Base-by-base conservation (phyloP, 257 asterid species). In the Przewalskia tangutica region DNA sequence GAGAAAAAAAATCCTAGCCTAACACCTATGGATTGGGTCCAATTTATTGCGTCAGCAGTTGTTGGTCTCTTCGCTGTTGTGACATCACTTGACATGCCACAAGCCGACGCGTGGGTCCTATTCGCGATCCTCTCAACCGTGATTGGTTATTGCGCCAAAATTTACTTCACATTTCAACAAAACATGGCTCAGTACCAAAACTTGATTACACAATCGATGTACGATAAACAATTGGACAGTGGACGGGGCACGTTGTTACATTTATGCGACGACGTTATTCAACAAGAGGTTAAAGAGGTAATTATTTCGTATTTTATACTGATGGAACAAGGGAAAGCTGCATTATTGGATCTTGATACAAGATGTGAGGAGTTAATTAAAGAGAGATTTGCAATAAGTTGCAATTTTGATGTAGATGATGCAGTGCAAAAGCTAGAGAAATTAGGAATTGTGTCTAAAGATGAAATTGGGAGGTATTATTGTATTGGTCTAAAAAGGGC, bases 1-100 rank as follows among this genome's bases (percentile, higher is more conserved):
- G 99, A 95, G 95, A 95, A 95, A 82, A 94, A 91, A 76, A 95
- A 89, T 82, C 99, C 99, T 55, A 88, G 98, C 84, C 89, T 95
- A 85, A 95, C 98, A 62, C 98, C 97, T 12, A 94, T 95, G 99
- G 99, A 95, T 85, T 92, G 95, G 99, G 98, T 95, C 64, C 94
- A 91, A 86, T 95, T 95, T 85, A 91, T 95, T 63, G 68, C 90
- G 64, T 94, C 99, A 78, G 97, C 95, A 62, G 80, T 92, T 11
- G 97, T 95, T 87, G 99, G 99, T 78, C 97, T 95, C 92, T 98
- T 95, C 77, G 99, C 98, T 42, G 99, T 95, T 79, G 93, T 85
- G 54, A 97, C 98, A 85, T 95, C 99, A 8, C 85, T 95, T 77
- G 99, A 95, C 82, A 91, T 93, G 95, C 98, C 99, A 65, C 88